phyloP scores from a whole-genome alignment of 2,329 filamentous ascomycete species.

The Exophiala sideris region DNA sequence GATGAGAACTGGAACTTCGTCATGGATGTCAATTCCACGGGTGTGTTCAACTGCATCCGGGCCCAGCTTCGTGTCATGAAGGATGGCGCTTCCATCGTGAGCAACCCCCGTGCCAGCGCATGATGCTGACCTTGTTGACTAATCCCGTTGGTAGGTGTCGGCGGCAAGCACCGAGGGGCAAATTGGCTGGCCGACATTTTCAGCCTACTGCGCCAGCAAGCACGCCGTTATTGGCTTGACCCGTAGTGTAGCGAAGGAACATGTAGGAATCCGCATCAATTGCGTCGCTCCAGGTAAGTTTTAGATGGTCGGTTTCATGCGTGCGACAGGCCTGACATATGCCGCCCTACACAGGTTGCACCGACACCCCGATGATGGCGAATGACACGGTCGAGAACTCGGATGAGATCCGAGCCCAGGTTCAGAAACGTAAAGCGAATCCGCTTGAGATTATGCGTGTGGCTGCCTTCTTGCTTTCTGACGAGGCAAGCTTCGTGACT shows the following conservation, averaged over 20 bases:
- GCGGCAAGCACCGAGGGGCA: constrained; percentile 29
- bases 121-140: constrained; percentile 37
- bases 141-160: constrained; percentile 11
- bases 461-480: constrained; percentile 48
- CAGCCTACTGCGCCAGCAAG: constrained; percentile 43
- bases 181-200: constrained; percentile 36
- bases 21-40: constrained; percentile 40
- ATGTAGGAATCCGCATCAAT: constrained; percentile 37
- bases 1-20: constrained; percentile 43
- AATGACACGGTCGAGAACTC: constrained; percentile 13
- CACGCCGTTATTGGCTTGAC: constrained; percentile 45
- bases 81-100: constrained; percentile 38
- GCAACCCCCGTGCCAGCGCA: constrained; percentile 45
- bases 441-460: constrained; percentile 41
- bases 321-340: neutral
- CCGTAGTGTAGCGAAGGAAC: constrained; percentile 36
- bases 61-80: constrained; percentile 43
- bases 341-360: constrained; percentile 4
- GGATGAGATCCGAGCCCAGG: constrained; percentile 15
- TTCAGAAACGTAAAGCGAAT: constrained; percentile 33
- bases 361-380: constrained; percentile 13
- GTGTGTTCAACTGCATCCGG: constrained; percentile 39
- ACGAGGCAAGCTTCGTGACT: constrained; percentile 47
- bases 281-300: constrained; percentile 35
- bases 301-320: neutral